Conservation (phyloP, 1,139 yeast genomes). For the Debaryomyces coudertii region DNA sequence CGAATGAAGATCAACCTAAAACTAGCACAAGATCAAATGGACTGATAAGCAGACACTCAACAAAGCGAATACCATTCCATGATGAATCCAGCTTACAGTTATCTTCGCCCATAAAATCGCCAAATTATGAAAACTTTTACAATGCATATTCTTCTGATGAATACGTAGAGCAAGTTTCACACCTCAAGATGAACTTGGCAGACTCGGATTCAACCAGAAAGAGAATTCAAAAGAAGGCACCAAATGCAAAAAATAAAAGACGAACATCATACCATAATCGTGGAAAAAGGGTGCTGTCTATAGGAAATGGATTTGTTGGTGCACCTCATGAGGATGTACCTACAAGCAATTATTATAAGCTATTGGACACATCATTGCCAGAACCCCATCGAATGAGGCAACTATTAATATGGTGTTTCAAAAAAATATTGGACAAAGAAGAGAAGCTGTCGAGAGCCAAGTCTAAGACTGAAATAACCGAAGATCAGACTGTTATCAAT, state of each 20-base stretch:
- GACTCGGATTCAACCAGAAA: constrained; percentile 24
- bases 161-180: constrained; percentile 36
- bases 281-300: constrained; percentile 74
- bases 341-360: constrained; percentile 59
- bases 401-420: constrained; percentile 68
- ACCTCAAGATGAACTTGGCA: constrained; percentile 22
- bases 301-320: constrained; percentile 73
- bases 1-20: background rate
- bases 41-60: constrained; percentile 1
- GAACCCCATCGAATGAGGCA: constrained; percentile 78
- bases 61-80: background rate
- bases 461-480: constrained; percentile 24
- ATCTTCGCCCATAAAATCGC: constrained; percentile 30
- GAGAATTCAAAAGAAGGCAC: constrained; percentile 20
- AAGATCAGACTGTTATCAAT: constrained; percentile 45
- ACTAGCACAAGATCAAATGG: background rate
- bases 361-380: constrained; percentile 62
- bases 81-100: constrained; percentile 23
- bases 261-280: constrained; percentile 57
- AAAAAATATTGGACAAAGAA: constrained; percentile 48
- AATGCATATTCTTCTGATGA: constrained; percentile 22
- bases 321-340: constrained; percentile 69
- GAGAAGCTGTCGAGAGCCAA: constrained; percentile 30
- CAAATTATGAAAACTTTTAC: constrained; percentile 15
- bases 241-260: constrained; percentile 28